Evolutionary conservation across 108 stramenopile genomes (phyloP).

Genomic region (Bacterosira constricta): DNA sequence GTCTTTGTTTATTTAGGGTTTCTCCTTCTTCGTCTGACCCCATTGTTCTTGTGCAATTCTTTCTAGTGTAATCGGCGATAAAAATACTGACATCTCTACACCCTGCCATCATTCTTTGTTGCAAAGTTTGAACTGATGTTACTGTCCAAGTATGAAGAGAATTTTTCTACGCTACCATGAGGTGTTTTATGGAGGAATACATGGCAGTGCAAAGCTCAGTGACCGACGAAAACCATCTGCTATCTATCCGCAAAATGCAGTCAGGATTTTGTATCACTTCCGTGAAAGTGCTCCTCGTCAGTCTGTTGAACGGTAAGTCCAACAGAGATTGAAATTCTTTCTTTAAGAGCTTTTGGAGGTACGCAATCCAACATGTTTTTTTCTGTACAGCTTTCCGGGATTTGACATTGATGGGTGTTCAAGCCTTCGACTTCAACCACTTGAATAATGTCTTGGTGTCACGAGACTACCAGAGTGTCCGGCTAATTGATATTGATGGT

Average conservation of each 20-base stretch:
- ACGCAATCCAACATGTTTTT: background rate
- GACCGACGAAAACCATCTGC: conserved; percentile 8
- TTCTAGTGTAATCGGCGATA: too few relatives aligned
- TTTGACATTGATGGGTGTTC: conserved; percentile 73
- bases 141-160: conserved; percentile 70
- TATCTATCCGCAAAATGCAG: conserved; percentile 45
- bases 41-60: too few relatives aligned
- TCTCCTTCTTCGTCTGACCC: too few relatives aligned
- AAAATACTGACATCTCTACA: too few relatives aligned
- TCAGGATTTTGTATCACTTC: conserved; percentile 60
- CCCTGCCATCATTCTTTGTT: too few relatives aligned
- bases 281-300: conserved; percentile 72
- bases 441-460: conserved; percentile 77
- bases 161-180: conserved; percentile 75
- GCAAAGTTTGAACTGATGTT: too few relatives aligned
- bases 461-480: conserved; percentile 61
- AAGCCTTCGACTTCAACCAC: conserved; percentile 81
- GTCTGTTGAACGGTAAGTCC: conserved; percentile 57
- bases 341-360: background rate
- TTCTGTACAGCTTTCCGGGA: conserved; percentile 24
- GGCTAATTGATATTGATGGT: conserved; percentile 73
- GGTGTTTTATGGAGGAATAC: conserved; percentile 73
- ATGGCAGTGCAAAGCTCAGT: conserved; percentile 10
- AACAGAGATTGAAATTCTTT: background rate
- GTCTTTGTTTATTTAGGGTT: too few relatives aligned